These are phyloP conservation scores for Colletotrichum chrysophilum DNA, from an alignment of 2,329 filamentous ascomycete genomes.

Conservation along the genomic window DNA sequence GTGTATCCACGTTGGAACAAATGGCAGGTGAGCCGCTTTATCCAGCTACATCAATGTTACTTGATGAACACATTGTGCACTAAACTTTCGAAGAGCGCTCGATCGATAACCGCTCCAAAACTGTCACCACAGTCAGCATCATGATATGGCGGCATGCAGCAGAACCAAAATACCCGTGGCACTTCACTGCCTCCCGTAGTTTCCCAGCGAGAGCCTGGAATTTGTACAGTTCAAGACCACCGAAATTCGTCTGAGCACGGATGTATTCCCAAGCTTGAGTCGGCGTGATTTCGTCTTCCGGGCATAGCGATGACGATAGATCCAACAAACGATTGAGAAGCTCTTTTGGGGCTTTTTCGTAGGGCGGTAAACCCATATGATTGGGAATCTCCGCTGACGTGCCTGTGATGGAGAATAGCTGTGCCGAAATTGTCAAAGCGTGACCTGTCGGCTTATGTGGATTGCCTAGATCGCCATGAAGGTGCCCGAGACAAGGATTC, in stretches of 20 bases:
- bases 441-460: slow-evolving; percentile 30
- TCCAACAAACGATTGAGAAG: slow-evolving; percentile 29
- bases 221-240: slow-evolving; percentile 29
- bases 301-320: slow-evolving; percentile 26
- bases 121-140: background rate
- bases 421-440: slow-evolving; percentile 29
- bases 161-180: slow-evolving; percentile 34
- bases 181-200: slow-evolving; percentile 36
- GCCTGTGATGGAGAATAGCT: slow-evolving; percentile 13
- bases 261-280: slow-evolving; percentile 43
- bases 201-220: slow-evolving; percentile 30
- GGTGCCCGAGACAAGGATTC: slow-evolving; percentile 30
- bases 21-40: background rate
- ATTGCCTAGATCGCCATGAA: slow-evolving; percentile 28
- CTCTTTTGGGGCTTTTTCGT: slow-evolving; percentile 17
- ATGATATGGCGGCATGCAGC: background rate
- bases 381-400: background rate
- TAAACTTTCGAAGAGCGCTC: background rate
- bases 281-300: slow-evolving; percentile 42
- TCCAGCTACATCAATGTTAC: background rate
- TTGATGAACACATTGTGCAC: background rate
- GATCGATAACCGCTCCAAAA: slow-evolving; percentile 11
- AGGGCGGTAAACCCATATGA: background rate
- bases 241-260: slow-evolving; percentile 34
- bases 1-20: background rate